Conservation (phyloP, 495 filamentous ascomycete species). For the Penicillium verhagenii region DNA sequence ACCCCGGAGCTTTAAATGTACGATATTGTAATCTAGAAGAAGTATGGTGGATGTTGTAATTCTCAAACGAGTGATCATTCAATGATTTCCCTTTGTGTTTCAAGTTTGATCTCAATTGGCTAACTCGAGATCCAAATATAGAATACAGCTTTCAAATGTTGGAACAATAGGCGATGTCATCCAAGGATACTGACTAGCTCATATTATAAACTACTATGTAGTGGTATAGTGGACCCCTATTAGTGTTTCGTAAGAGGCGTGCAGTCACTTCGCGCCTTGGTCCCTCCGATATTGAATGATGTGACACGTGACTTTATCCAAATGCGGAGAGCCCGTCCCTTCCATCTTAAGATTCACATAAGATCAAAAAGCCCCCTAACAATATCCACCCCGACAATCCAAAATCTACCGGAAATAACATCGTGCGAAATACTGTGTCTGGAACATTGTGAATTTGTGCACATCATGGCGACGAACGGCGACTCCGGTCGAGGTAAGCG, state of each 20-base stretch:
- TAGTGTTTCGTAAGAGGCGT: neutral
- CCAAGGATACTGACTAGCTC: neutral
- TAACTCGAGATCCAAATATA: neutral
- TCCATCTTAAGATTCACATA: slow-evolving; percentile 16
- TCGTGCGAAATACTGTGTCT: slow-evolving; percentile 8
- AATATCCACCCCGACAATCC: neutral
- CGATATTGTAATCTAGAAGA: slow-evolving; percentile 7
- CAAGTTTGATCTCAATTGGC: too few relatives aligned
- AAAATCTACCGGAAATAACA: slow-evolving; percentile 1
- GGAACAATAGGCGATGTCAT: too few relatives aligned
- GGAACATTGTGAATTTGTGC: neutral
- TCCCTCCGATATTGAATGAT: too few relatives aligned
- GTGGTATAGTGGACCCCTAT: neutral
- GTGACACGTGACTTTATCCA: slow-evolving; percentile 32
- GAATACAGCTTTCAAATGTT: too few relatives aligned
- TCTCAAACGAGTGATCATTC: neutral
- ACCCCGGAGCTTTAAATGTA: slow-evolving; percentile 3
- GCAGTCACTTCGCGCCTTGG: too few relatives aligned
- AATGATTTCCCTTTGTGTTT: too few relatives aligned
- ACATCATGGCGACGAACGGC: slow-evolving; percentile 42
- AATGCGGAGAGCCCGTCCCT: slow-evolving; percentile 38
- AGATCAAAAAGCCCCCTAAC: slow-evolving; percentile 7
- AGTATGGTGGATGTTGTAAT: neutral
- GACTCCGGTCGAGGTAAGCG: slow-evolving; percentile 37
- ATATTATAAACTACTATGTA: neutral